A percentile compares a stretch with the other conserved stretches of the same genome.
Conservation (phyloP, 768 basidiomycete species). For the Pleurotus sapidus region DNA sequence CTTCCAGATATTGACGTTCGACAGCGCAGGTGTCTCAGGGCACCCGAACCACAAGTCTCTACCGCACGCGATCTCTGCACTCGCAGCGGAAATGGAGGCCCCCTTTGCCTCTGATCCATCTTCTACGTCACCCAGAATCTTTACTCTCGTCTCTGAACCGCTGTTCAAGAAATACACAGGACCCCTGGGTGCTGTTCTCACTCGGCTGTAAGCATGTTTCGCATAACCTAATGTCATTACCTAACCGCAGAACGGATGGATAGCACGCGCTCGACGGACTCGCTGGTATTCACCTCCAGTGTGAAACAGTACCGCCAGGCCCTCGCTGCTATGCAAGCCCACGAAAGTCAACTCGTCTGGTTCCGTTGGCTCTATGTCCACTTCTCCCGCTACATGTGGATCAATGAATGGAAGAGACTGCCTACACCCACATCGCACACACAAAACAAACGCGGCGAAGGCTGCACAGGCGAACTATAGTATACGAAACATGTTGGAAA, state of each 20-base stretch:
- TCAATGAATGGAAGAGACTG: conserved; percentile 75
- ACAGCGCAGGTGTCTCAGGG: conserved; percentile 68
- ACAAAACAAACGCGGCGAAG: not conserved
- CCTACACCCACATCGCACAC: not conserved
- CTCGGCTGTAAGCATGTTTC: conserved; percentile 34
- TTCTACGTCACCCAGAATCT: conserved; percentile 35
- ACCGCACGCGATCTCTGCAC: conserved; percentile 47
- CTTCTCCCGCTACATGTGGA: conserved; percentile 91
- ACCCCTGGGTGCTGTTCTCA: conserved; percentile 44
- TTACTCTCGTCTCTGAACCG: conserved; percentile 59
- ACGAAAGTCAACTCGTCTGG: conserved; percentile 81
- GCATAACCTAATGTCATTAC: no score
- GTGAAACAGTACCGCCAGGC: conserved; percentile 52
- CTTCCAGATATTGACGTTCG: conserved; percentile 84
- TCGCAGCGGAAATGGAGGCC: conserved; percentile 25
- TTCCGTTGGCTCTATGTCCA: conserved; percentile 82
- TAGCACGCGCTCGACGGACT: not conserved
- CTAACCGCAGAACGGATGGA: not conserved
- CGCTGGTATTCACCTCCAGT: conserved; percentile 55
- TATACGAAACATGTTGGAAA: not conserved
- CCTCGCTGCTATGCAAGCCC: conserved; percentile 67
- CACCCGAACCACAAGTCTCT: conserved; percentile 88
- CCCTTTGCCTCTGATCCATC: not conserved
- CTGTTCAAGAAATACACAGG: conserved; percentile 60
- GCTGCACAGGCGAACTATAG: not conserved